These are phyloP conservation scores for Solanum pimpinellifolium DNA, from an alignment of 257 asterid species.

Conservation along the genomic window DNA sequence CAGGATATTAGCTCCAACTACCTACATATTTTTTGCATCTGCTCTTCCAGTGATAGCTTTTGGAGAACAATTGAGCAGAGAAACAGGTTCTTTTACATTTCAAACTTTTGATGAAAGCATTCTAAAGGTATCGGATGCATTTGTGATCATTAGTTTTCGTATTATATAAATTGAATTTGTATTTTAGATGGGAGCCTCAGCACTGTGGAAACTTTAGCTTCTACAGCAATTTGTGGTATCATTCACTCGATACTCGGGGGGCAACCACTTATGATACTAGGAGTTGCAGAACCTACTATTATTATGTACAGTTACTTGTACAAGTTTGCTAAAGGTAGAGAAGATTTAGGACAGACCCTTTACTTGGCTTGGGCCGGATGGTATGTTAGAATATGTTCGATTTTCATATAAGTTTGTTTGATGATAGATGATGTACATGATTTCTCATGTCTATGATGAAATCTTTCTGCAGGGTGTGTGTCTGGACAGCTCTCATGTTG, in stretches of 20 bases:
- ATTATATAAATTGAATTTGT: background rate
- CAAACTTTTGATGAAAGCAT: background rate
- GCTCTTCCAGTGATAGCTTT: constrained; percentile 21
- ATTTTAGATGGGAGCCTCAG: constrained; percentile 1
- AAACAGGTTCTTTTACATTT: constrained; percentile 7
- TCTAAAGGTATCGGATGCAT: background rate
- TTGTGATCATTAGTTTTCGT: background rate
- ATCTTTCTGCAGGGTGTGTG: constrained; percentile 4
- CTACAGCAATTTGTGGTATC: constrained; percentile 8
- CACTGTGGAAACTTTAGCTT: constrained; percentile 9
- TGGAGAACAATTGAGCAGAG: constrained; percentile 18
- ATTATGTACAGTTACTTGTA: constrained; percentile 5
- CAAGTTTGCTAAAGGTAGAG: constrained; percentile 4
- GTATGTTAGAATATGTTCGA: background rate
- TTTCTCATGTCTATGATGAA: background rate
- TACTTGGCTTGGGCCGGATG: constrained; percentile 11
- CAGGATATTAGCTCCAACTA: constrained; percentile 20
- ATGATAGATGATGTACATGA: background rate
- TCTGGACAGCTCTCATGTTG: constrained; percentile 4
- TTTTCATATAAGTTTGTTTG: background rate
- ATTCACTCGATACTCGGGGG: constrained; percentile 7
- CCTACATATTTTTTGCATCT: constrained; percentile 18
- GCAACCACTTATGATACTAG: constrained; percentile 5
- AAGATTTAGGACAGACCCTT: background rate
- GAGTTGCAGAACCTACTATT: constrained; percentile 11